These are phyloP conservation scores for Phyllostachys edulis DNA, from an alignment of 176 grass and related monocot species.

Conservation along the genomic window DNA sequence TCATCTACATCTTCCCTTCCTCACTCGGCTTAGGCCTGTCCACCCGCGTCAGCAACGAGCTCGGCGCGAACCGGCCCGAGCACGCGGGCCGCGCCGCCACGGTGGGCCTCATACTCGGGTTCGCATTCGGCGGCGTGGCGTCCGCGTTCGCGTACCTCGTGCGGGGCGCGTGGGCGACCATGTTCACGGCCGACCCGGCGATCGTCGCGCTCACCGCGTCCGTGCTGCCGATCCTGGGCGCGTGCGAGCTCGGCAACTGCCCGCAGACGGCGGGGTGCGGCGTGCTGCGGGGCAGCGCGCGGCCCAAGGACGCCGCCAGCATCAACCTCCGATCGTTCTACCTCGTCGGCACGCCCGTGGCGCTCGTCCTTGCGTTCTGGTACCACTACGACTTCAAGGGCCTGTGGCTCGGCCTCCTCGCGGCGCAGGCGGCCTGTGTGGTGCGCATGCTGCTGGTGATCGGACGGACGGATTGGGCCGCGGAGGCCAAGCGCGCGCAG, in stretches of 20 bases:
- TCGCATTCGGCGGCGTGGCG: conserved; percentile 57
- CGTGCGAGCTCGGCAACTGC: conserved; percentile 84
- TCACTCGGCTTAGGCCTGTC: conserved; percentile 86
- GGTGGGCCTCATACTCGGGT: conserved; percentile 63
- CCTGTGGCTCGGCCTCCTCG: conserved; percentile 78
- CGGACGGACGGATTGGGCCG: conserved; percentile 55
- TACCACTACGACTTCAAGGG: conserved; percentile 63
- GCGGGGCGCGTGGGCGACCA: conserved; percentile 55
- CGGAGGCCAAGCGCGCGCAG: conserved; percentile 65
- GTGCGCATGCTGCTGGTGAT: conserved; percentile 72
- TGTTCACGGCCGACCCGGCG: conserved; percentile 73
- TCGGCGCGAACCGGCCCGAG: conserved; percentile 66
- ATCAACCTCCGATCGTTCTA: conserved; percentile 91
- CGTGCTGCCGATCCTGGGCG: conserved; percentile 70
- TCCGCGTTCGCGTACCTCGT: conserved; percentile 59
- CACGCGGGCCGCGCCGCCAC: conserved; percentile 50
- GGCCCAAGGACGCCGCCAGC: conserved; percentile 68
- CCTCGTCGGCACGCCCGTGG: conserved; percentile 71
- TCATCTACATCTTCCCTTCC: conserved; percentile 97
- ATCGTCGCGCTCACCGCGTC: conserved; percentile 73
- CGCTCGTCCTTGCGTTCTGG: conserved; percentile 74
- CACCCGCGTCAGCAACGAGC: conserved; percentile 89
- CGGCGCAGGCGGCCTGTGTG: conserved; percentile 63
- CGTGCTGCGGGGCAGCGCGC: conserved; percentile 75
- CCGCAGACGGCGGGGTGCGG: conserved; percentile 81